Base-by-base conservation (phyloP, 192 early-diverging fungal genomes). In the Spinellus fusiger region DNA sequence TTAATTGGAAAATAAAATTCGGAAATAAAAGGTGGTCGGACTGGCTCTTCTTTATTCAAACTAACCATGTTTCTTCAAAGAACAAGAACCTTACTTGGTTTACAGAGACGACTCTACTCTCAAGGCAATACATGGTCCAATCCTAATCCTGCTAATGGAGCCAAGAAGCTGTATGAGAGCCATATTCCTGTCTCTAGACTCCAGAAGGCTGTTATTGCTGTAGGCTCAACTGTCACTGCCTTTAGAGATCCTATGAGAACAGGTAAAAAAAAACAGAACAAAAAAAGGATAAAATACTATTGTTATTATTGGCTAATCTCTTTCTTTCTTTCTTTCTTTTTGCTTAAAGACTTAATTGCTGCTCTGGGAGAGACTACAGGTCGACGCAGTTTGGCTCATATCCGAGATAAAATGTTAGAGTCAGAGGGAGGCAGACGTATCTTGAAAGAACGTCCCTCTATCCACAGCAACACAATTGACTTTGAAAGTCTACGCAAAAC, bases 341-440 rank as follows among this genome's bases (percentile, higher is more conserved):
- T 12, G 1, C 31, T 31, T 18, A 25, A 63, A 92, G 92, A 94
- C 59, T 89, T 91, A 84, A 81, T 94, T 15, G 92, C 92, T 2
- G 77, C 84, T 20, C 80, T 98, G 22, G 96, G 93, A 34, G 96
- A 98, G 67, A 84, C 90, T 8, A 97, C 94, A 13, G 84, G 89
- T 15, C 76, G 74, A n/a, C 69, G 75, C 0, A 85, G 83, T 61
- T 71, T 97, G 18, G 69, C 61, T 23, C 70, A 76, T 18, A 85
- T 96, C 67, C 81, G 93, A 28, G 76, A 84, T 59, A 77, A 83
- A 40, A 95, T 98, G 94, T 75, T 95, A 5, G 54, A 69, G 32
- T 82, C 87, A 54, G 66, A 76, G 13, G 78, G 73, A 1, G 96
- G 96, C 7, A 84, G 94, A 12, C 78, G 87, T 7, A 94, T 98